Conservation (phyloP, 2,329 filamentous ascomycete species). For the Rhinocladiella similis region DNA sequence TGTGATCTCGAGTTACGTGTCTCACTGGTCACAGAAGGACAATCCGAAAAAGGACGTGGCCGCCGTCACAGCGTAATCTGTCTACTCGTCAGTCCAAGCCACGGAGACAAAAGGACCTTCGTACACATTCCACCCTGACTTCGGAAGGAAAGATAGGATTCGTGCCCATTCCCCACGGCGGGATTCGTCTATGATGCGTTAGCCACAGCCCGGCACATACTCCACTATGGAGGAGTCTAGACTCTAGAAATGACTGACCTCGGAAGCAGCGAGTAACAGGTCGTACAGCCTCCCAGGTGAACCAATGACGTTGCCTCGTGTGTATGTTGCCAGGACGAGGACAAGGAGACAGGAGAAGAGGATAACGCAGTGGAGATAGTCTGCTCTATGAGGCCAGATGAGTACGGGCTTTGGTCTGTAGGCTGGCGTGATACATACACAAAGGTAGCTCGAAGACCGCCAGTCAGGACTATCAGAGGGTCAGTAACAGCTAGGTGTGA, state of each 20-base stretch:
- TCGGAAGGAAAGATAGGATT: slow-evolving; percentile 83
- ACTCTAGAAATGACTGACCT: slow-evolving; percentile 23
- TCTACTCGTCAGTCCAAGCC: no score
- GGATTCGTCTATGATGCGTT: slow-evolving; percentile 55
- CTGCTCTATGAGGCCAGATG: slow-evolving; percentile 25
- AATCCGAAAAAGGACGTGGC: slow-evolving; percentile 9
- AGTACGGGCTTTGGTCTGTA: no score
- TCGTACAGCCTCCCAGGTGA: slow-evolving; percentile 78
- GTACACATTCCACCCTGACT: slow-evolving; percentile 59
- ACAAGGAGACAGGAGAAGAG: slow-evolving; percentile 54
- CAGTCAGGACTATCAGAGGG: slow-evolving; percentile 57
- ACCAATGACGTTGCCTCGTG: slow-evolving; percentile 70
- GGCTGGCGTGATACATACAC: slow-evolving; percentile 38
- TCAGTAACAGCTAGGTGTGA: no score
- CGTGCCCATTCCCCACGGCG: slow-evolving; percentile 73
- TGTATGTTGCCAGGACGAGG: slow-evolving; percentile 79
- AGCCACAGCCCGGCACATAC: no score
- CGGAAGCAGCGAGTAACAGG: slow-evolving; percentile 66
- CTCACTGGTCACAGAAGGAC: slow-evolving; percentile 11
- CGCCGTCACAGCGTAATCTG: slow-evolving; percentile 7
- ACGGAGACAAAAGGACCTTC: no score
- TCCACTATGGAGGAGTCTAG: no score
- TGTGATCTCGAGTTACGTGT: no score
- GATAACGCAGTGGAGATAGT: slow-evolving; percentile 45
- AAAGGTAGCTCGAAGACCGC: slow-evolving; percentile 62